A percentile compares a stretch with the other conserved stretches of the same genome.
These are phyloP conservation scores for Wallacemonas sp. DNA, from an alignment of 208 protist genomes.

Conservation along the genomic window DNA sequence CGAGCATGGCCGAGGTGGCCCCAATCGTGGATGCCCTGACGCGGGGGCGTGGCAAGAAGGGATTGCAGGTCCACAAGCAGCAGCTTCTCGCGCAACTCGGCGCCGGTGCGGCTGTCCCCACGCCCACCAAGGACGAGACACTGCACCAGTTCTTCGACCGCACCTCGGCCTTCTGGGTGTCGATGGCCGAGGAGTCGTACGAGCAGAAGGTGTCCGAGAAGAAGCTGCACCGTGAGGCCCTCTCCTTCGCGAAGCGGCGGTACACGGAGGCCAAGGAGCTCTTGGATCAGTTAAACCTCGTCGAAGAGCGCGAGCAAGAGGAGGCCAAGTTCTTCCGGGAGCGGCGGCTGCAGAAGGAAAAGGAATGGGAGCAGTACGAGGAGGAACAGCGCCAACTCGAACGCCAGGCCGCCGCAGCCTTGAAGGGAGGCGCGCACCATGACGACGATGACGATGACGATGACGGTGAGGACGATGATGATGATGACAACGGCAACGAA, in stretches of 20 bases:
- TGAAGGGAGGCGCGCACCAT: background rate
- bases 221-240: slow-evolving; percentile 38
- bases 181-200: slow-evolving; percentile 63
- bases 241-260: slow-evolving; percentile 54
- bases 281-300: slow-evolving; percentile 70
- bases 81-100: slow-evolving; percentile 81
- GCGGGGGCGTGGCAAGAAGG: slow-evolving; percentile 70
- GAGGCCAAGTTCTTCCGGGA: slow-evolving; percentile 80
- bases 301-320: slow-evolving; percentile 80
- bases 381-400: slow-evolving; percentile 31
- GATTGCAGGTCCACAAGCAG: slow-evolving; percentile 88
- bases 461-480: slow-evolving; percentile 14
- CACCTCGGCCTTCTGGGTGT: slow-evolving; percentile 67
- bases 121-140: slow-evolving; percentile 56
- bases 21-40: slow-evolving; percentile 48
- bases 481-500: too few relatives aligned
- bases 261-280: slow-evolving; percentile 73
- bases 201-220: slow-evolving; percentile 32
- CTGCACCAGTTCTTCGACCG: slow-evolving; percentile 61
- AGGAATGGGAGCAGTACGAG: slow-evolving; percentile 76
- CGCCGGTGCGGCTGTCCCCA: slow-evolving; percentile 60
- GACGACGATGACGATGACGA: slow-evolving; percentile 18
- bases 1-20: slow-evolving; percentile 26
- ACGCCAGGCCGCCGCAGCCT: slow-evolving; percentile 12
- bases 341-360: slow-evolving; percentile 66